A percentile compares a stretch with the other conserved stretches of the same genome.
phyloP scores from a whole-genome alignment of 768 basidiomycete genomes.

The Boletus edulis region DNA sequence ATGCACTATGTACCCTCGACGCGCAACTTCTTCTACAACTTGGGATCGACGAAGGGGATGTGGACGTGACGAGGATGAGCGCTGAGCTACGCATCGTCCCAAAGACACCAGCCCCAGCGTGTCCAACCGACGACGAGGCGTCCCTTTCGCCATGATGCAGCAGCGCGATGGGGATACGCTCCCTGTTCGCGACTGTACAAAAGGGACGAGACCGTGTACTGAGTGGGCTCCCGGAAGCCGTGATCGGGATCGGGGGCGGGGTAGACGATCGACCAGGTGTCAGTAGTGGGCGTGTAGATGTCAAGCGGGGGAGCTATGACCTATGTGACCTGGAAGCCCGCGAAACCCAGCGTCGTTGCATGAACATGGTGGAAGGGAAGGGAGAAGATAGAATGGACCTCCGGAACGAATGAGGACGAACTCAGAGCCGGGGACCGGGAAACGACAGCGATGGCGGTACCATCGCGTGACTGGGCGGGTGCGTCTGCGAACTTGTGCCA shows the following conservation, averaged over 20 bases:
- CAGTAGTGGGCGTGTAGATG: slow-evolving; percentile 29
- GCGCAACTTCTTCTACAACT: slow-evolving; percentile 27
- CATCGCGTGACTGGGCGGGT: slow-evolving; percentile 39
- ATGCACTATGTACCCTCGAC: not conserved
- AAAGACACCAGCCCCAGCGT: too few relatives aligned
- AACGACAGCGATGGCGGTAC: slow-evolving; percentile 37
- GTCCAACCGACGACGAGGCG: too few relatives aligned
- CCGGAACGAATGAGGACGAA: slow-evolving; percentile 39
- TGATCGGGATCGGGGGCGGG: slow-evolving; percentile 26
- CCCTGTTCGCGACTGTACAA: too few relatives aligned
- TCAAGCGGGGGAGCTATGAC: slow-evolving; percentile 28
- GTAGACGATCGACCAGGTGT: slow-evolving; percentile 23
- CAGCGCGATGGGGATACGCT: too few relatives aligned
- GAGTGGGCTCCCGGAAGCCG: slow-evolving; percentile 16
- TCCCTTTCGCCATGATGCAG: too few relatives aligned
- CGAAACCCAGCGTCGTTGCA: slow-evolving; percentile 26
- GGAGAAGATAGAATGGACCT: slow-evolving; percentile 5
- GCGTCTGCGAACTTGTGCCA: slow-evolving; percentile 37
- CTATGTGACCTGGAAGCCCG: slow-evolving; percentile 22
- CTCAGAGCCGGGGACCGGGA: slow-evolving; percentile 10
- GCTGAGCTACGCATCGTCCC: too few relatives aligned
- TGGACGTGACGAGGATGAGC: too few relatives aligned
- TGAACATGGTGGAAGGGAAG: not conserved
- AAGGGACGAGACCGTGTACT: slow-evolving; percentile 8
- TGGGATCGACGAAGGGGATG: not conserved